phyloP scores from a whole-genome alignment of 2,329 filamentous ascomycete genomes.

The Aspergillus pseudotamarii region DNA sequence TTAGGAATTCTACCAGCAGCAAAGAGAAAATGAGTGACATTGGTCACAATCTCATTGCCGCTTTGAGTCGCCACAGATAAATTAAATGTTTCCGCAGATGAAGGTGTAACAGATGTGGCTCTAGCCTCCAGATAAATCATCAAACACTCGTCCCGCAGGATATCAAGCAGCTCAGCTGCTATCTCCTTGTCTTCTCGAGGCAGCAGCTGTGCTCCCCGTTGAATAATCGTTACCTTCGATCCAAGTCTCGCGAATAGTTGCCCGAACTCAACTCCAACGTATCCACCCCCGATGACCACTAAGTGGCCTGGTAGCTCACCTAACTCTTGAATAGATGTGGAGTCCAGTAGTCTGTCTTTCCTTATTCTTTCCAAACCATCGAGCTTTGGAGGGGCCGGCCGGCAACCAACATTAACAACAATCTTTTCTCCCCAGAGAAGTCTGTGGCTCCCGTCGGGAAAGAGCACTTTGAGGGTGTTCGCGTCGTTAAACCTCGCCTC shows the following conservation, averaged over 20 bases:
- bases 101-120: background rate
- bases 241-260: background rate
- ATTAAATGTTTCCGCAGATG: background rate
- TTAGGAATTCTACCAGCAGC: background rate
- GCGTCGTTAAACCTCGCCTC: background rate
- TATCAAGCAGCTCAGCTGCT: background rate
- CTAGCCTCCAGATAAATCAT: background rate
- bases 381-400: background rate
- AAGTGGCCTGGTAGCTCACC: background rate
- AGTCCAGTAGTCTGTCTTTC: background rate
- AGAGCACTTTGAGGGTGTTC: background rate
- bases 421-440: background rate
- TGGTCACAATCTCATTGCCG: background rate
- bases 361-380: background rate
- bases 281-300: background rate
- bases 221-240: background rate
- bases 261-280: background rate
- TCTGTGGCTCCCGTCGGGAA: background rate
- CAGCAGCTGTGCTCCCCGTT: background rate
- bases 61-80: background rate
- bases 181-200: background rate
- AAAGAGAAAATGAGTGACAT: background rate
- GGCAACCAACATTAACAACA: background rate
- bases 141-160: background rate
- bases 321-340: background rate